Evolutionary conservation across 371 early-diverging fungal species (phyloP), one percentile per base, ranked within the genome.

Genomic region (Blakeslea trispora): DNA sequence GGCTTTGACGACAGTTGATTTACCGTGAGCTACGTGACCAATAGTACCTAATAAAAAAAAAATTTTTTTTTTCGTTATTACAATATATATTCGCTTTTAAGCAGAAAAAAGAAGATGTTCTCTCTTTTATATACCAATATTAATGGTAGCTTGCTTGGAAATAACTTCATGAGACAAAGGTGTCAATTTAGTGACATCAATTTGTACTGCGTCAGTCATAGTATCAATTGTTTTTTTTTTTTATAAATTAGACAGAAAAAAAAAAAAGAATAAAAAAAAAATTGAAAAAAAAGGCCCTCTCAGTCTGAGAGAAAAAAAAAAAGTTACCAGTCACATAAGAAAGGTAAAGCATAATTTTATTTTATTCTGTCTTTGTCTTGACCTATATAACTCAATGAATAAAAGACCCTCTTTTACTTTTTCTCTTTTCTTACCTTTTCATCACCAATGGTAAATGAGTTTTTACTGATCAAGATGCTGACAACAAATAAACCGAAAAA

Each of bases 21-120:
- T 99, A 70, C 99, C 99, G 88, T 99, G 99, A 50, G 99, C 99
- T 69, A 99, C 99, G 84, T 99, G 99, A 50, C 99, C 99, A 75
- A 99, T 99, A 49, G 99, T 99, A 69, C 97, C 97, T 89, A 71
- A 47, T 48, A 18, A 8, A 61, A 37, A 57, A 62, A 49, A 41
- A 39, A 43, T 55, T 61, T 55, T 51, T 45, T 45, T 13, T 35
- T 28, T 7, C 3, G 7, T 5, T 3, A 28, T 7, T 28, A 3
- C 28, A 28, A 5, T 28, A 28, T 3, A 28, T 7, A 28, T 28
- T 7, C 28, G 7, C 3, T n/a, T n/a, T n/a, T 28, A 28, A 28
- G 28, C 28, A 28, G 7, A 7, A 28, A 28, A 42, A 21, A 43
- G 6, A 34, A 31, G 49, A 35, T 32, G 10, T 32, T 32, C 32